These are phyloP conservation scores for Euphorbia pulcherrima DNA, from an alignment of 345 rosid species.

Conservation along the genomic window DNA sequence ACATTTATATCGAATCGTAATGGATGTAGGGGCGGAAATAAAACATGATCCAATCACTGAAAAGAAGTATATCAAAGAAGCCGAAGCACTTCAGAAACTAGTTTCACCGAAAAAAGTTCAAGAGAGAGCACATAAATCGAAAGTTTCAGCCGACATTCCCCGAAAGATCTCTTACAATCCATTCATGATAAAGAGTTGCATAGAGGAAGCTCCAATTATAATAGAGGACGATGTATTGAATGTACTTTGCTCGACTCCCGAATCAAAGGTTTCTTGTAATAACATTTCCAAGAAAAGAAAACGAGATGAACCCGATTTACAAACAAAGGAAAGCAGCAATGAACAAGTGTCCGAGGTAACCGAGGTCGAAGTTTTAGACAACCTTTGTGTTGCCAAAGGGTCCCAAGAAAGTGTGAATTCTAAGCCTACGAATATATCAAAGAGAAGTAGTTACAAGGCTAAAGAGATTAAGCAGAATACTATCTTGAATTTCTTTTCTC, in stretches of 20 bases:
- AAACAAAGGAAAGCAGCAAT: conserved; percentile 17
- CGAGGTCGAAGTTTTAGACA: conserved; percentile 24
- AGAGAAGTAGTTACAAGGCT: conserved; percentile 27
- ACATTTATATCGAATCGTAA: not conserved
- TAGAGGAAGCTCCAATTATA: conserved; percentile 25
- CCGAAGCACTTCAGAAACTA: conserved; percentile 44
- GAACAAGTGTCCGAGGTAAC: conserved; percentile 38
- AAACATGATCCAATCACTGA: conserved; percentile 33
- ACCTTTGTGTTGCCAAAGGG: conserved; percentile 14
- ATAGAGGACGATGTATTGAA: conserved; percentile 26
- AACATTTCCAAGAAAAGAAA: conserved; percentile 24
- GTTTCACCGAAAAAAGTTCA: conserved; percentile 29
- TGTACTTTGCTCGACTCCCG: conserved; percentile 17
- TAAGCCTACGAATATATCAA: conserved; percentile 32
- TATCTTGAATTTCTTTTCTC: conserved; percentile 65
- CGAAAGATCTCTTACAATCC: conserved; percentile 55
- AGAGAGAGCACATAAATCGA: not conserved
- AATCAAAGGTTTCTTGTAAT: conserved; percentile 14
- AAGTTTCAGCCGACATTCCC: conserved; percentile 18
- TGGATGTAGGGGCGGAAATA: conserved; percentile 20
- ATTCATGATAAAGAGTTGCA: conserved; percentile 36
- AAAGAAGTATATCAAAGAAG: conserved; percentile 40
- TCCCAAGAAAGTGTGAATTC: conserved; percentile 56
- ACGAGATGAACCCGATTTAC: conserved; percentile 9
- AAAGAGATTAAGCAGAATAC: conserved; percentile 34